Base-by-base conservation (phyloP, 352 stramenopile species). In the Globisporangium middletonii region DNA sequence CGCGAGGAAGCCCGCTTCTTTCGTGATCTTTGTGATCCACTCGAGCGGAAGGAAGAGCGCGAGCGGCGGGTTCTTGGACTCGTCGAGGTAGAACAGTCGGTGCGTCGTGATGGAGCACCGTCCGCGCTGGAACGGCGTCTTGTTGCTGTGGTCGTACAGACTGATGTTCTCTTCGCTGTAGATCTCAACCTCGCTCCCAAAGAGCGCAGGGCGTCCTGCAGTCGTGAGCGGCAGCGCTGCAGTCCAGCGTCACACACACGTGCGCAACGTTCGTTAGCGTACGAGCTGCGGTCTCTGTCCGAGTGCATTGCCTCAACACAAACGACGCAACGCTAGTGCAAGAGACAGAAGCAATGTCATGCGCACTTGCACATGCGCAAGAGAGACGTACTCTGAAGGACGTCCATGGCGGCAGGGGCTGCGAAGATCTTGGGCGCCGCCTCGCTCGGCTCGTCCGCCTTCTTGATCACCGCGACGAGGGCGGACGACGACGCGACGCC, bases 141-240 rank as follows among this genome's bases (percentile, higher is more conserved):
- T 94, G 47, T 86, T 72, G 43, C 68, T 80, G 57, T 86, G 74
- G 62, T 94, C 83, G 63, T 94, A 94, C 48, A 94, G 65, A 13
- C 76, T 82, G 59, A 94, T 91, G 53, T 90, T 69, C 59, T 89
- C 82, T 49, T 94, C 79, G 50, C 75, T 88, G 69, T 94, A 94
- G 60, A 94, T 89, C 63, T 94, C 85, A n/a, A 93, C 85, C 44
- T 94, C 85, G 27, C 73, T 88, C 12, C 70, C 75, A 52, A 89
- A 90, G 37, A 94, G 79, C 53, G 72, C 72, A 3, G 85, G 85
- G 3, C 85, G 79, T 0, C 85, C 85, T 1, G 83, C 80, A 4
- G 77, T 67, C 27, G 80, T 93, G 27, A 94, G 65, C 19, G 77
- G 69, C 54, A 94, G 69, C 30, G 74, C 85, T 94, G 55, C 28